Conservation (phyloP, 352 stramenopile genomes). For the Ophiocytium majus region DNA sequence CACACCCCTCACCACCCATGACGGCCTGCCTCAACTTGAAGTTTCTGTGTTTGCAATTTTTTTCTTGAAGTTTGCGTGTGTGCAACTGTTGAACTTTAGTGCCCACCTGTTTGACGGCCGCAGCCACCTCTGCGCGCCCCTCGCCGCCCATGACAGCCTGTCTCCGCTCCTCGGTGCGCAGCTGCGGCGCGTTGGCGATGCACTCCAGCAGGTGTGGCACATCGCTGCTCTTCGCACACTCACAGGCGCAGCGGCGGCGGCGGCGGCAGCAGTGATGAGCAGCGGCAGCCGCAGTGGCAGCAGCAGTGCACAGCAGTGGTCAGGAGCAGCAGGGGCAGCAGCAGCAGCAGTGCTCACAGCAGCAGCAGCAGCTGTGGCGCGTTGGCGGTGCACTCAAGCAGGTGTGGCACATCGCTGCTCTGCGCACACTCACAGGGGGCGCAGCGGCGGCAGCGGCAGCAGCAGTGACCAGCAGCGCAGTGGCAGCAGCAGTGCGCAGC, state of each 20-base stretch:
- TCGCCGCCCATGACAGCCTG: not conserved
- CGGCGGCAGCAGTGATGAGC: too few species aligned
- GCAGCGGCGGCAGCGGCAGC: not conserved
- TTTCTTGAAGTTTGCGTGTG: too few species aligned
- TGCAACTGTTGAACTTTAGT: too few species aligned
- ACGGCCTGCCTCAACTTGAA: not conserved
- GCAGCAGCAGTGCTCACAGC: too few species aligned
- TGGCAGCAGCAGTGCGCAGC: too few species aligned
- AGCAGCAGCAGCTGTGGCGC: too few species aligned
- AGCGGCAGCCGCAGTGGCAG: too few species aligned
- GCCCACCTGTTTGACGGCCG: not conserved
- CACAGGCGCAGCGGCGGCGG: not conserved
- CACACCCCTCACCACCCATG: not conserved
- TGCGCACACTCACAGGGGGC: not conserved
- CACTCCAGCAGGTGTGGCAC: constrained; percentile 12
- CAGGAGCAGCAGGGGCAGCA: too few species aligned
- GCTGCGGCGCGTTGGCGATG: constrained; percentile 14
- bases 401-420: not conserved
- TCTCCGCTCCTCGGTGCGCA: not conserved
- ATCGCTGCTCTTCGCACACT: not conserved
- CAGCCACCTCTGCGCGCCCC: not conserved
- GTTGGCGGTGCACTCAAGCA: constrained; percentile 8
- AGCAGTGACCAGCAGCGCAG: too few species aligned
- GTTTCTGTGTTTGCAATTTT: too few species aligned
- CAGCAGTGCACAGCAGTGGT: too few species aligned